Evolutionary conservation across 2,329 filamentous ascomycete species (phyloP).

Genomic region (Nothophoma quercina): DNA sequence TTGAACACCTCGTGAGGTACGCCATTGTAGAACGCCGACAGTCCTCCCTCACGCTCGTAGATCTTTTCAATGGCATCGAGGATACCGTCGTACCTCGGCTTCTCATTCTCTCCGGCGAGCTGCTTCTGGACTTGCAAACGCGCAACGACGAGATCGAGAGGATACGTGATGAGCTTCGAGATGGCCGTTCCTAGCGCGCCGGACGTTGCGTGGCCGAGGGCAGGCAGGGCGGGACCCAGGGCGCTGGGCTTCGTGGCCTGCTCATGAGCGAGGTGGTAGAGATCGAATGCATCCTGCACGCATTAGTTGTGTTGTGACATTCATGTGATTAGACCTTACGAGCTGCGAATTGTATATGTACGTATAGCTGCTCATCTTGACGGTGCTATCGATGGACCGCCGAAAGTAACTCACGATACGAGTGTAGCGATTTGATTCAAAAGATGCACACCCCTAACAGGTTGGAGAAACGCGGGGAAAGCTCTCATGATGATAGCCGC

Average conservation of each 20-base stretch:
- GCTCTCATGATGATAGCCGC: conserved; percentile 27
- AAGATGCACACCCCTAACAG: neutral
- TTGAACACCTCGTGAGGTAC: conserved; percentile 55
- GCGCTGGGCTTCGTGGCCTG: conserved; percentile 31
- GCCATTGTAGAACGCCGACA: conserved; percentile 69
- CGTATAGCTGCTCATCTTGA: conserved; percentile 30
- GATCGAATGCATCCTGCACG: conserved; percentile 51
- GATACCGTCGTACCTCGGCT: conserved; percentile 69
- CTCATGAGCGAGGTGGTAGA: conserved; percentile 53
- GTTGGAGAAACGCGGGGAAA: conserved; percentile 32
- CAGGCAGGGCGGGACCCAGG: conserved; percentile 66
- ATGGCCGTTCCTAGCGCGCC: conserved; percentile 80
- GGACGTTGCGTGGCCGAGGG: conserved; percentile 81
- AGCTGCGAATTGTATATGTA: conserved; percentile 56
- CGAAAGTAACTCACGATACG: conserved; percentile 2
- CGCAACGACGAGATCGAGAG: conserved; percentile 81
- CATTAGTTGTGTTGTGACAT: conserved; percentile 13
- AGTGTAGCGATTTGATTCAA: neutral
- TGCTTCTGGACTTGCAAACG: conserved; percentile 80
- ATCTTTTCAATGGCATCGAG: conserved; percentile 76
- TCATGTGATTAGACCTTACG: conserved; percentile 33
- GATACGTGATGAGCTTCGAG: conserved; percentile 80
- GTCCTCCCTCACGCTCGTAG: conserved; percentile 72
- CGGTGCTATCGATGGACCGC: conserved; percentile 15
- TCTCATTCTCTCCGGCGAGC: conserved; percentile 51